Evolutionary conservation across 2,329 filamentous ascomycete genomes (phyloP), one percentile per base, ranked within the genome.

Genomic region (Colletotrichum incanum): DNA sequence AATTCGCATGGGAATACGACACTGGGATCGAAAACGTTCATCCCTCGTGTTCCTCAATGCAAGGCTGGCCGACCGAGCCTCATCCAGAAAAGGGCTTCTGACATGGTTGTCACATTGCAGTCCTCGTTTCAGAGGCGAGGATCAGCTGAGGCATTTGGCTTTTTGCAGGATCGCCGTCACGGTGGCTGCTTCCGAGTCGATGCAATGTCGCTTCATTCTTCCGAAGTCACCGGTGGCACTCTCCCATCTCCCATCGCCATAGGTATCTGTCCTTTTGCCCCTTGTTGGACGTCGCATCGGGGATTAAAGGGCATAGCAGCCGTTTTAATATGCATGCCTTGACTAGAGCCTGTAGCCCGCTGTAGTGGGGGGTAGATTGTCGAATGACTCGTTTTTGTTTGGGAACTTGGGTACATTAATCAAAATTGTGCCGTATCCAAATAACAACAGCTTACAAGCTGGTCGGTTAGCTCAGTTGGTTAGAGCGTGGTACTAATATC

Each of bases 381-480:
- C 16, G 23, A 11, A 2, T 23, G n/a, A 18, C 26, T 60, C 55
- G 39, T 23, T 26, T 60, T 45, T 8, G 26, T 16, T 7, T n/a
- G 8, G 18, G 12, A 45, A 1, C 5, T 7, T n/a, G n/a, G n/a
- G n/a, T n/a, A n/a, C n/a, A n/a, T n/a, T n/a, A n/a, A n/a, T n/a
- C n/a, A n/a, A n/a, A n/a, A n/a, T n/a, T n/a, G n/a, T n/a, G n/a
- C n/a, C n/a, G n/a, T n/a, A n/a, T n/a, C n/a, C n/a, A n/a, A n/a
- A n/a, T n/a, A n/a, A 23, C 18, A 47, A 60, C 5, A 43, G 56
- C 41, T 12, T 31, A 11, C 11, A 47, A 60, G 18, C 20, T 60
- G 58, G 58, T 60, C 58, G 58, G 58, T 60, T 60, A 60, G 58
- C 58, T 60, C 58, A 60, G 58, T 60, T 60, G 58, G 58, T 60